A percentile compares a stretch with the other conserved stretches of the same genome.
phyloP scores from a whole-genome alignment of 352 stramenopile genomes.

The Globisporangium mamillatum region DNA sequence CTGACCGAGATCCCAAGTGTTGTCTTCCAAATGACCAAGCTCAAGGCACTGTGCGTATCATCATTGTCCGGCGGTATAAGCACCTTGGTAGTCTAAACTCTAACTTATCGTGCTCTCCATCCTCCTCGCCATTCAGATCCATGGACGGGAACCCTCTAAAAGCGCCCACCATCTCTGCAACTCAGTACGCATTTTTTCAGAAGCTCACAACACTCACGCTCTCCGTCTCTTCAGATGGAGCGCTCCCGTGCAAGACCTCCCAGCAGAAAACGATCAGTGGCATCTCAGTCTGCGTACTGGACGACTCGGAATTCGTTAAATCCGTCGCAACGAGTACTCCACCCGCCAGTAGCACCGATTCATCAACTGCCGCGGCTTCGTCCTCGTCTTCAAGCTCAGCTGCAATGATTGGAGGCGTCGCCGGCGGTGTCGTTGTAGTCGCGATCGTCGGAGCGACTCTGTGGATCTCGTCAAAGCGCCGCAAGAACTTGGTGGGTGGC shows the following conservation, averaged over 20 bases:
- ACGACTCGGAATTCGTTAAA: slow-evolving; percentile 26
- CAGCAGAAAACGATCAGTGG: slow-evolving; percentile 29
- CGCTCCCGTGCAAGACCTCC: slow-evolving; percentile 25
- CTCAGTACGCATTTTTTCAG: slow-evolving; percentile 19
- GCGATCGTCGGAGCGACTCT: not conserved
- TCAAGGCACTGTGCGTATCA: slow-evolving; percentile 41
- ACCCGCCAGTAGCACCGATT: slow-evolving; percentile 13
- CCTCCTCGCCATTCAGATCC: not conserved
- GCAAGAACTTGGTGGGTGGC: not conserved
- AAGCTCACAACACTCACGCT: slow-evolving; percentile 40
- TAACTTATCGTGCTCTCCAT: slow-evolving; percentile 17
- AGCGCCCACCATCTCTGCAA: not conserved
- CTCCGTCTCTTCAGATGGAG: slow-evolving; percentile 37
- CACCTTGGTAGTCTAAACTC: slow-evolving; percentile 24
- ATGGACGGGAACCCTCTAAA: slow-evolving; percentile 11
- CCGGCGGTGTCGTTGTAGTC: slow-evolving; percentile 11
- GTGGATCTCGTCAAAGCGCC: slow-evolving; percentile 5
- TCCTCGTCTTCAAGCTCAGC: slow-evolving; percentile 20
- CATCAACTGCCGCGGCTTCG: slow-evolving; percentile 21
- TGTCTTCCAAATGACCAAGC: slow-evolving; percentile 42
- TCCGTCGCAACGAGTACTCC: slow-evolving; percentile 15
- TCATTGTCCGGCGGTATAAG: slow-evolving; percentile 16
- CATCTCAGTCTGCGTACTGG: slow-evolving; percentile 32
- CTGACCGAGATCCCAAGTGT: slow-evolving; percentile 42
- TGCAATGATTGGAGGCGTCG: slow-evolving; percentile 20